Evolutionary conservation across 306 rosid genomes (phyloP).

Genomic region (Castanea sativa): DNA sequence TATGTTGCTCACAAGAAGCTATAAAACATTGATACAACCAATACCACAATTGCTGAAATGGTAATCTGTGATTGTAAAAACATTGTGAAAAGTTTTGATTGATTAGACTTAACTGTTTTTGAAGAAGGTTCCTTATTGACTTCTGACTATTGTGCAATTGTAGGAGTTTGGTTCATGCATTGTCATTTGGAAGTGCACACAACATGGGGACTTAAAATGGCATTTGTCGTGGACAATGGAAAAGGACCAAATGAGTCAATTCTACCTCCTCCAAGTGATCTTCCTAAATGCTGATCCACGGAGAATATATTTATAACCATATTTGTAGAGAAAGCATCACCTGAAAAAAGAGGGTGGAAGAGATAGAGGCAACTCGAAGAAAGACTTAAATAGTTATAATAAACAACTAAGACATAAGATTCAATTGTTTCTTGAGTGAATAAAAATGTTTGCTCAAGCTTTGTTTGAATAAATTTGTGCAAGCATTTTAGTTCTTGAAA

Average conservation of each 20-base stretch:
- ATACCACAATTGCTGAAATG: too few relatives aligned
- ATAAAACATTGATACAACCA: too few relatives aligned
- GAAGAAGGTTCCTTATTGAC: not conserved
- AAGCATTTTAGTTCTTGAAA: conserved; percentile 8
- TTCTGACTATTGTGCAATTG: not conserved
- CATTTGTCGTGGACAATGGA: conserved; percentile 89
- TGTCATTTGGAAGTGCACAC: conserved; percentile 94
- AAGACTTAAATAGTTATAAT: conserved; percentile 5
- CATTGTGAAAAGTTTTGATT: too few relatives aligned
- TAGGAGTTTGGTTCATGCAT: conserved; percentile 96
- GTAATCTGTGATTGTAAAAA: too few relatives aligned
- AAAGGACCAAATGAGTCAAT: conserved; percentile 72
- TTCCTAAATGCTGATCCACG: conserved; percentile 62
- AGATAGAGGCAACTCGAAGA: conserved; percentile 29
- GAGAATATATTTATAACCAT: not conserved
- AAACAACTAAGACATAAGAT: conserved; percentile 3
- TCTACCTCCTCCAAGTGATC: conserved; percentile 82
- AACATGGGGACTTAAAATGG: conserved; percentile 98
- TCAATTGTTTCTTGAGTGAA: conserved; percentile 16
- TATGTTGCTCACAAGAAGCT: too few relatives aligned
- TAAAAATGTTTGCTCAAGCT: conserved; percentile 25
- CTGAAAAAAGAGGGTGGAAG: conserved; percentile 24
- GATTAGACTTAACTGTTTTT: not conserved
- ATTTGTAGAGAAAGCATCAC: conserved; percentile 17
- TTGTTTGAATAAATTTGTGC: conserved; percentile 27